Evolutionary conservation across 164 flowering plant species (phyloP), one percentile per base, ranked within the genome.

Genomic region (Tetrastigma voinierianum): DNA sequence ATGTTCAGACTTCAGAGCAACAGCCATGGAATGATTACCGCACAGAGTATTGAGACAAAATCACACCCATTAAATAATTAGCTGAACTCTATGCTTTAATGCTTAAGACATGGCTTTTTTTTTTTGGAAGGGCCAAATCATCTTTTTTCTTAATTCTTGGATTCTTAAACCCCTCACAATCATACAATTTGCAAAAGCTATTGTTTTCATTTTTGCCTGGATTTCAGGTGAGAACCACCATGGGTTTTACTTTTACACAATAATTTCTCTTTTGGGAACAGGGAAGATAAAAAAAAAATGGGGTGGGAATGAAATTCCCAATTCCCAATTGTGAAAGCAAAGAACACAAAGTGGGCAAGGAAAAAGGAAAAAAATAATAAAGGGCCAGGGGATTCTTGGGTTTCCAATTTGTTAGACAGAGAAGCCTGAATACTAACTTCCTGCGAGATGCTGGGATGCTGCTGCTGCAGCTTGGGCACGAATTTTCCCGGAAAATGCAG

Each of bases 381-480:
- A 64, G 40, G 19, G 10, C 13, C 17, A 20, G 12, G 55, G 19
- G 45, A 1, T 15, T 10, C 18, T 52, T 11, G 40, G 40, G 9
- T 25, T 49, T 49, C 24, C 46, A 7, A 14, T 58, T 48, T 57
- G 40, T 59, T 21, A 2, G n/a, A n/a, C n/a, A n/a, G n/a, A n/a
- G n/a, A 43, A 44, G n/a, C 68, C 71, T 89, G 80, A 90, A 89
- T 10, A 82, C 82, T 65, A 90, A 74, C 80, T 82, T 89, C 81
- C 98, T 80, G 48, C 91, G 71, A 9, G 84, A 76, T 32, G n/a
- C n/a, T n/a, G n/a, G n/a, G 84, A 76, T 32, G n/a, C 68, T 24
- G 40, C 44, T 67, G 54, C 20, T 46, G 9, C 13, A 3, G 40
- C 40, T 32, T 32, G 40, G 40, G 40, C 40, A 32, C 40, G 40